These are phyloP conservation scores for Populus tremula DNA, from an alignment of 345 rosid genomes.

Conservation along the genomic window DNA sequence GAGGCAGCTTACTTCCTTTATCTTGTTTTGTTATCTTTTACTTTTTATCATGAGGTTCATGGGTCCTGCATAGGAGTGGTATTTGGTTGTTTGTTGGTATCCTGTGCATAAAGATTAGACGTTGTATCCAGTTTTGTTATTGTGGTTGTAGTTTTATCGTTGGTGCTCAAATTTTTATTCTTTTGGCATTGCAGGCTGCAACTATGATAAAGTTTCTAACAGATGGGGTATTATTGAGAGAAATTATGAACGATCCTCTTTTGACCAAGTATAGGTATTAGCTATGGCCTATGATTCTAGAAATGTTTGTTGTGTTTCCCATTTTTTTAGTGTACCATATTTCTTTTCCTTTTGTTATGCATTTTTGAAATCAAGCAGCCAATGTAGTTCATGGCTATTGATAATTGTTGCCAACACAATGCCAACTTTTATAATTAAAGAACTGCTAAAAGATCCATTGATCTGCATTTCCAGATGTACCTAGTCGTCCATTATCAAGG, in stretches of 20 bases:
- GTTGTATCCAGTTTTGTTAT: neutral
- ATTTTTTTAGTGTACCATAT: neutral
- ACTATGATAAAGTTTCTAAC: conserved; percentile 87
- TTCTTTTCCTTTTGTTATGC: neutral
- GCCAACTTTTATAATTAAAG: neutral
- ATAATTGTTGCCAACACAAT: neutral
- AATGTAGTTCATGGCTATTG: neutral
- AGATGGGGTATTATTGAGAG: conserved; percentile 89
- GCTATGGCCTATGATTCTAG: conserved; percentile 12
- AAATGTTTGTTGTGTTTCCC: neutral
- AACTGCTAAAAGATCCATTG: neutral
- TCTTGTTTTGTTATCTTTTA: conserved; percentile 5
- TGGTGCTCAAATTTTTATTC: conserved; percentile 12
- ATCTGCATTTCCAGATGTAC: neutral
- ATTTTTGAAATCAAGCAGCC: neutral
- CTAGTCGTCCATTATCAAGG: neutral
- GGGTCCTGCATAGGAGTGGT: neutral
- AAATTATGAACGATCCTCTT: conserved; percentile 99
- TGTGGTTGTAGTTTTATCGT: neutral
- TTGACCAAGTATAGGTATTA: conserved; percentile 87
- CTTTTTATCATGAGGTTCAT: conserved; percentile 4
- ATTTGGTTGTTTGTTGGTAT: neutral
- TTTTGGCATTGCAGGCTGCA: conserved; percentile 59
- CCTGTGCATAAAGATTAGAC: neutral
- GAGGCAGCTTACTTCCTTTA: conserved; percentile 24